Evolutionary conservation across 257 asterid genomes (phyloP).

Genomic region (Capsicum pubescens): DNA sequence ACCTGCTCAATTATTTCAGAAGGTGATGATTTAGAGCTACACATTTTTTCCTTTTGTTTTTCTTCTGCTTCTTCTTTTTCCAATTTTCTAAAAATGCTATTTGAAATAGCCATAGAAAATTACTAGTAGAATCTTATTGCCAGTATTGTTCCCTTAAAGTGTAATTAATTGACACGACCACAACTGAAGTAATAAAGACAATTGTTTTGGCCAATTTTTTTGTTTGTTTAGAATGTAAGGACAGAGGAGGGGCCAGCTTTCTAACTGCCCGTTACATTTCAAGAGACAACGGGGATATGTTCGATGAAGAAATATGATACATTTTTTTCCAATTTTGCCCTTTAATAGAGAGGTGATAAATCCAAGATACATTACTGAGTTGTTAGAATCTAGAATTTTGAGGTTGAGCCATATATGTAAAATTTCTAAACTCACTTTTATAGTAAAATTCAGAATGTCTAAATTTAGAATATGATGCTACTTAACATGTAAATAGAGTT

Average conservation of each 20-base stretch:
- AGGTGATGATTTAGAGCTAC: not conserved
- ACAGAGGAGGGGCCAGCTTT: not conserved
- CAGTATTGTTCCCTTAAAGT: not conserved
- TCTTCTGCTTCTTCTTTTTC: not conserved
- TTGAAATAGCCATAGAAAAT: not conserved
- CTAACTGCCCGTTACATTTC: not conserved
- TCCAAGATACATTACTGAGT: not conserved
- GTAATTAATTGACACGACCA: not conserved
- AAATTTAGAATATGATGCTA: not conserved
- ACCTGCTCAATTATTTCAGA: slow-evolving; percentile 9
- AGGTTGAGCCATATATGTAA: too few species aligned
- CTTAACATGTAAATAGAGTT: not conserved
- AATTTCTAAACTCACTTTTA: too few species aligned
- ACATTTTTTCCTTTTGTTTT: not conserved
- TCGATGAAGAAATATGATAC: not conserved
- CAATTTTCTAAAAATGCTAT: slow-evolving; percentile 12
- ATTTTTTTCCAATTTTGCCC: not conserved
- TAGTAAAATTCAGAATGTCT: not conserved
- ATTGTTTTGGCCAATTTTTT: not conserved
- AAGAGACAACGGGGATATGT: not conserved
- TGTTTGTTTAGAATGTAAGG: slow-evolving; percentile 20
- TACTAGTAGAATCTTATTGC: not conserved
- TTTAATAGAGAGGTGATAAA: not conserved
- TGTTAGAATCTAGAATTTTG: not conserved
- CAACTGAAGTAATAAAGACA: not conserved